Percentiles rank a stretch among this genome's conserved stretches.
phyloP scores from a whole-genome alignment of 2,329 filamentous ascomycete species.

The Alternaria longipes region DNA sequence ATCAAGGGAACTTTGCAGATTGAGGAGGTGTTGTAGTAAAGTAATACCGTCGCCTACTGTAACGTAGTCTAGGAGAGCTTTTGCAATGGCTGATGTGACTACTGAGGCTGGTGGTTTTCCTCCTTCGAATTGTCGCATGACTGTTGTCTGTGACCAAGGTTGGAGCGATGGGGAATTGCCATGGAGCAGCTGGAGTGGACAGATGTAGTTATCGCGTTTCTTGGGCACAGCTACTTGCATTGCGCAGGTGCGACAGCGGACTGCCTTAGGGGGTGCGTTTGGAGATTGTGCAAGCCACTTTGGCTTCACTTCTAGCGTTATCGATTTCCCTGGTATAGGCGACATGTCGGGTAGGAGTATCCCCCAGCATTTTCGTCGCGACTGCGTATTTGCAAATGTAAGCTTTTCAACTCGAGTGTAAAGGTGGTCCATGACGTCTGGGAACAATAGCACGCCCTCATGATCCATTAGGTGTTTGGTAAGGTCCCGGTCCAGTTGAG shows the following conservation, averaged over 20 bases:
- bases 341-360: constrained; percentile 48
- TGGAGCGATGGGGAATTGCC: constrained; percentile 28
- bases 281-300: constrained; percentile 61
- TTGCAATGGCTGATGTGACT: constrained; percentile 13
- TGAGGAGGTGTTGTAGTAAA: constrained; percentile 50
- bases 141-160: constrained; percentile 24
- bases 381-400: constrained; percentile 12
- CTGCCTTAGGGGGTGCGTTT: constrained; percentile 52
- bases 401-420: constrained; percentile 10
- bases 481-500: constrained; percentile 15
- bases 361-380: constrained; percentile 22
- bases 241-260: constrained; percentile 59
- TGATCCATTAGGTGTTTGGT: constrained; percentile 33
- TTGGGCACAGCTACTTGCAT: constrained; percentile 49
- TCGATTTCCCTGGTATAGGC: constrained; percentile 25
- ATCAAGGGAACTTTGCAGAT: constrained; percentile 53
- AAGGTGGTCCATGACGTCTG: constrained; percentile 24
- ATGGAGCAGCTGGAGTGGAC: constrained; percentile 54
- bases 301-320: constrained; percentile 57
- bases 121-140: constrained; percentile 19
- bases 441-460: constrained; percentile 24
- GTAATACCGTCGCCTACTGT: constrained; percentile 43
- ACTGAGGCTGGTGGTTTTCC: constrained; percentile 3
- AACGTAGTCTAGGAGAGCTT: constrained; percentile 36
- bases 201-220: constrained; percentile 40